These are phyloP conservation scores for Pichia sp. DNA, from an alignment of 1,139 yeast genomes.

Conservation along the genomic window DNA sequence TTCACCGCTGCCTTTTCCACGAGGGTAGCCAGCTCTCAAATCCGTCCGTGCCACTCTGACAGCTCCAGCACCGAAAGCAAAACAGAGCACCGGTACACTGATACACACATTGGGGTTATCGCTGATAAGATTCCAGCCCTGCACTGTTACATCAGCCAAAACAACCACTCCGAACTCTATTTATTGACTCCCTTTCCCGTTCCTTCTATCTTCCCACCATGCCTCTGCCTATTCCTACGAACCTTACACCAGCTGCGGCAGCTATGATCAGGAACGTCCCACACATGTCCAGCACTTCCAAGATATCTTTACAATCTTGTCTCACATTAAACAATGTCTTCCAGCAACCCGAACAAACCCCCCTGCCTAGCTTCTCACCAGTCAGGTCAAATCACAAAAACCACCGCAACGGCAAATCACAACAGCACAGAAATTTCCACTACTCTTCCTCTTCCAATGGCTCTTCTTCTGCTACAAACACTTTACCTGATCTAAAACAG, in stretches of 20 bases:
- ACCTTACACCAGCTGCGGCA: constrained; percentile 4
- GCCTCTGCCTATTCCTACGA: constrained; percentile 3
- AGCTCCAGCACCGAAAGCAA: too few relatives aligned
- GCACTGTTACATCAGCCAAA: neutral
- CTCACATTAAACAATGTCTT: constrained; percentile 19
- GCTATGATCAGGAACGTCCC: constrained; percentile 21
- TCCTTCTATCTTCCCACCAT: constrained; percentile 1
- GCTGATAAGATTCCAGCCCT: neutral
- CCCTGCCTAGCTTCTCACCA: neutral
- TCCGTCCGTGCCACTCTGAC: too few relatives aligned
- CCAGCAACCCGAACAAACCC: constrained; percentile 11
- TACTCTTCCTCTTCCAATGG: neutral
- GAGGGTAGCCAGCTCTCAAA: too few relatives aligned
- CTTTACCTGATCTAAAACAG: constrained; percentile 14
- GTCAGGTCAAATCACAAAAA: neutral
- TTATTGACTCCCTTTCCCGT: neutral
- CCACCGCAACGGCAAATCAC: constrained; percentile 1
- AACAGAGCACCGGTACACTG: too few relatives aligned
- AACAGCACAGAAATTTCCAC: constrained; percentile 6
- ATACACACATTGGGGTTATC: neutral
- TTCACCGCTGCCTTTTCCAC: too few relatives aligned
- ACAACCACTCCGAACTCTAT: neutral
- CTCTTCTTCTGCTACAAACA: neutral
- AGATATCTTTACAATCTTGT: constrained; percentile 18
- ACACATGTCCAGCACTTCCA: constrained; percentile 14